Percentiles rank a stretch among this genome's conserved stretches.
Conservation (phyloP, 129 eudicot species). For the Flaveria sonorensis region DNA sequence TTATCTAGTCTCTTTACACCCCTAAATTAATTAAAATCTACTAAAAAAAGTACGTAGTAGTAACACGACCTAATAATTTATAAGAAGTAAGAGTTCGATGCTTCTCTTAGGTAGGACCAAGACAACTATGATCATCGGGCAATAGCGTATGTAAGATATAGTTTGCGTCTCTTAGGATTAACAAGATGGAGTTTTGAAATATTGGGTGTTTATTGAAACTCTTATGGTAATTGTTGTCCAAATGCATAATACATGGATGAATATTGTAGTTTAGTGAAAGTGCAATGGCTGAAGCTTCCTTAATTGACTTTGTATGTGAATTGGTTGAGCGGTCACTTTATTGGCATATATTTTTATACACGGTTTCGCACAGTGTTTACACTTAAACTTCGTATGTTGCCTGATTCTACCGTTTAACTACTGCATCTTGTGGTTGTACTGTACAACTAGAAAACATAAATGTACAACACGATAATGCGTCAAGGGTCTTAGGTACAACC, state of each 20-base stretch:
- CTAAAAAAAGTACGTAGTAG: too few species aligned
- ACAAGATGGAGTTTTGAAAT: not conserved
- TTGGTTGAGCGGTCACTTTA: constrained; percentile 45
- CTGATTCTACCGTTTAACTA: not conserved
- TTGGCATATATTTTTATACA: constrained; percentile 29
- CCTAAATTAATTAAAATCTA: too few species aligned
- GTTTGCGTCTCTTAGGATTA: too few species aligned
- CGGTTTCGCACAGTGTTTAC: constrained; percentile 32
- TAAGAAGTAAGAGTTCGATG: too few species aligned
- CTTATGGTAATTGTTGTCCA: not conserved
- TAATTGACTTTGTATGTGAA: constrained; percentile 46
- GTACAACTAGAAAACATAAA: not conserved
- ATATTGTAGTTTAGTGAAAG: constrained; percentile 16
- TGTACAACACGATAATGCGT: constrained; percentile 19
- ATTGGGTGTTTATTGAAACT: not conserved
- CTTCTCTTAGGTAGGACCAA: too few species aligned
- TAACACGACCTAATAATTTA: too few species aligned
- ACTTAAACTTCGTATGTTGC: not conserved
- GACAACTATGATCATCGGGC: too few species aligned
- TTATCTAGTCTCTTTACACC: too few species aligned
- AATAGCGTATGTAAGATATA: too few species aligned
- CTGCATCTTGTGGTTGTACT: constrained; percentile 25
- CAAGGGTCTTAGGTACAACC: constrained; percentile 17
- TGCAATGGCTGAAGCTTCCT: constrained; percentile 30
- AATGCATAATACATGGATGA: not conserved